Evolutionary conservation across 75 land plant genomes (phyloP), one percentile per base, ranked within the genome.

Genomic region (Cunninghamia lanceolata): DNA sequence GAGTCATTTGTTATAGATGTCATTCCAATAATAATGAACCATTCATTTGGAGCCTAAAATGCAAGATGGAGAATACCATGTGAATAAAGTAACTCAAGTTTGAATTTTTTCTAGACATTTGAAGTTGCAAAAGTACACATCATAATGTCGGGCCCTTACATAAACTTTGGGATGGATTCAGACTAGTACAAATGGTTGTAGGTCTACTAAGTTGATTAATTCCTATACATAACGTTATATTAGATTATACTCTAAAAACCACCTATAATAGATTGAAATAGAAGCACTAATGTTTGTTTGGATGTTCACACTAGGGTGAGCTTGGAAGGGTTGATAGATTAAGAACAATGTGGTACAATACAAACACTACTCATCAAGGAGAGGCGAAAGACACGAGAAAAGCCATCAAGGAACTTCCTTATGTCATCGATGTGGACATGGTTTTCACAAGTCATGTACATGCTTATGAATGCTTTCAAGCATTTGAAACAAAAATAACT

Each of bases 51-150:
- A 40, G 68, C 94, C 16, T 93, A 87, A 83, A 91, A 93, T 80
- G 86, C 93, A 2, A 83, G 93, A 39, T 93, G 94, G 94, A 43
- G 74, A 75, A 93, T 93, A 93, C 93, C 94, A 1, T 88, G 87
- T 59, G 86, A 80, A 39, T 89, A 91, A 86, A 91, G 93, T 79
- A 88, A 91, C 8, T 93, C 94, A 8, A 59, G 83, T 71, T 93
- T 93, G 46, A 93, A 93, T 79, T 85, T 93, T 19, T 93, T 88
- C 81, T 93, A 93, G 79, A 91, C 94, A n/a, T 93, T 93, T 59
- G 91, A 93, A 25, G 94, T 86, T 88, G 94, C 93, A 35, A 89
- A 93, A 9, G 87, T 86, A 4, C 94, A 93, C 83, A 89, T 93
- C 38, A 7, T 91, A 54, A 93, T 93, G 94, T 87, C 91, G 28